Conservation (phyloP, 352 stramenopile genomes). For the Globisporangium mamillatum region DNA sequence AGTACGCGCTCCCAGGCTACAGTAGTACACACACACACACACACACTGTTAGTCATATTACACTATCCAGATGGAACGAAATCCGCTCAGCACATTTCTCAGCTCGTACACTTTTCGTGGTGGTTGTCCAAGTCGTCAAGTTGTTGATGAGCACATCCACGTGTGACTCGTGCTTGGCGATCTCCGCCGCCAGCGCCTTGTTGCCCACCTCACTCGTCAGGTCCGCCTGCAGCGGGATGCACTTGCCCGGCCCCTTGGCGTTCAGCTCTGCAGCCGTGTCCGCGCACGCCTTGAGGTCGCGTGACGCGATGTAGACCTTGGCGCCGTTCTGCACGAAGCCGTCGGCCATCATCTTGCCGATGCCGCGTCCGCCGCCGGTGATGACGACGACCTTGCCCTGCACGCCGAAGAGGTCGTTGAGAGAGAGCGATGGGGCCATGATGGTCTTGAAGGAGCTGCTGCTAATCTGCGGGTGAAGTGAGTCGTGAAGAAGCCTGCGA, state of each 20-base stretch:
- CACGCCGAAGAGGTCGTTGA: conserved; percentile 53
- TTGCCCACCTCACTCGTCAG: neutral
- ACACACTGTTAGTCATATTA: neutral
- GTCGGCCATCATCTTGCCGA: conserved; percentile 95
- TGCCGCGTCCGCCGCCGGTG: conserved; percentile 91
- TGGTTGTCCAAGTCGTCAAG: conserved; percentile 32
- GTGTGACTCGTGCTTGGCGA: conserved; percentile 67
- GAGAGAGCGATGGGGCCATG: neutral
- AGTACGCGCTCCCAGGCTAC: conserved; percentile 91
- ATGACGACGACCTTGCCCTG: conserved; percentile 86
- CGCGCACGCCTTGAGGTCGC: conserved; percentile 78
- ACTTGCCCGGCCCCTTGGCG: conserved; percentile 54
- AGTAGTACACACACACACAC: neutral
- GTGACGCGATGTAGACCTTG: conserved; percentile 92
- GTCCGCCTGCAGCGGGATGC: conserved; percentile 36
- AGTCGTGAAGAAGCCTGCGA: too few species aligned
- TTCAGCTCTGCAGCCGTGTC: conserved; percentile 66
- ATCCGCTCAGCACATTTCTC: neutral
- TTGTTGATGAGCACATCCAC: conserved; percentile 96
- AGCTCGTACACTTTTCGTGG: neutral
- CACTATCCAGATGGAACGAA: neutral
- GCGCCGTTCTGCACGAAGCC: conserved; percentile 90
- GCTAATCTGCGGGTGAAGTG: too few species aligned
- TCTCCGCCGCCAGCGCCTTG: conserved; percentile 40
- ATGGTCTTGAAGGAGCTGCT: too few species aligned